Conservation (phyloP, 2,329 filamentous ascomycete species). For the Spiromastix sp. region DNA sequence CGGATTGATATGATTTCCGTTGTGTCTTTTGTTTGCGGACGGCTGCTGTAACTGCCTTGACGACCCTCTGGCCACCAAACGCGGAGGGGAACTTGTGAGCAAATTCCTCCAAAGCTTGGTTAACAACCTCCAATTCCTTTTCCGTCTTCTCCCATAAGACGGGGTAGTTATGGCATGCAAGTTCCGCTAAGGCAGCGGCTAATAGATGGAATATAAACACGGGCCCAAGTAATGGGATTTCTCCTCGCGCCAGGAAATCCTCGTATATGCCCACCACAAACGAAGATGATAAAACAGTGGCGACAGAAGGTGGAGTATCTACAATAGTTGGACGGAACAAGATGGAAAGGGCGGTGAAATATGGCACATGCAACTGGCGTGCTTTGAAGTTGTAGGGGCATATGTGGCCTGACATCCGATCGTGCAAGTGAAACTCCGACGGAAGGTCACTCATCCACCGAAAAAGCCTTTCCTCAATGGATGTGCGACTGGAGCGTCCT, state of each 20-base stretch:
- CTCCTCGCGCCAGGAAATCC: constrained; percentile 11
- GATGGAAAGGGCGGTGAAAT: constrained; percentile 11
- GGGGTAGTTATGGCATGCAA: constrained; percentile 12
- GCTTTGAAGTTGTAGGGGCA: constrained; percentile 10
- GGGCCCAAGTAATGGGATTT: constrained; percentile 9
- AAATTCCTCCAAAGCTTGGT: constrained; percentile 8
- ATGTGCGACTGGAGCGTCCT: constrained; percentile 16
- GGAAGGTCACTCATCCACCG: constrained; percentile 20
- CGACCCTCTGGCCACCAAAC: constrained; percentile 10
- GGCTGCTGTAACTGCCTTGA: constrained; percentile 6
- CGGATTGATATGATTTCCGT: constrained; percentile 1
- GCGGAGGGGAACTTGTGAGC: constrained; percentile 11
- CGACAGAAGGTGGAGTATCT: constrained; percentile 8
- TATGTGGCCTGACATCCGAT: constrained; percentile 5
- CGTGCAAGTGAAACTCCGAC: constrained; percentile 7
- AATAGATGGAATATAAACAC: constrained; percentile 13
- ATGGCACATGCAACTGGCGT: constrained; percentile 11
- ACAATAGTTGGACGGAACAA: constrained; percentile 9
- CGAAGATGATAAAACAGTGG: constrained; percentile 9
- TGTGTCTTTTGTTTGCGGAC: constrained; percentile 5
- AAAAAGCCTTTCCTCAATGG: constrained; percentile 22
- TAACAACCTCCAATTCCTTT: constrained; percentile 10
- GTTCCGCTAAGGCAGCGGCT: constrained; percentile 10
- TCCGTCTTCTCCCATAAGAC: constrained; percentile 5
- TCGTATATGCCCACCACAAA: constrained; percentile 13